These are phyloP conservation scores for Imleria badia DNA, from an alignment of 768 basidiomycete genomes.

Conservation along the genomic window DNA sequence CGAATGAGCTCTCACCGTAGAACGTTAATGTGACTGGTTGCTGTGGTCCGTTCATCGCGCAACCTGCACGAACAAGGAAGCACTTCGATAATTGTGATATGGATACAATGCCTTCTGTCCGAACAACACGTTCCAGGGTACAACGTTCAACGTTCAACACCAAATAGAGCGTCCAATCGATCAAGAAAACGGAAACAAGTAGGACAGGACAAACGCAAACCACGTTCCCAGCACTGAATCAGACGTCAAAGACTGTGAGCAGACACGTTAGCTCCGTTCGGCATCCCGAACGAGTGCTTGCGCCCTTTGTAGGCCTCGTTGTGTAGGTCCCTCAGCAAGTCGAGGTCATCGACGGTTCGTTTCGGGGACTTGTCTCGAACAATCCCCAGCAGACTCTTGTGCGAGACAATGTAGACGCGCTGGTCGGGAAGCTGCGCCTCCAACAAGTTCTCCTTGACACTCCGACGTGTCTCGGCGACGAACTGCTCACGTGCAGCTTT, in stretches of 20 bases:
- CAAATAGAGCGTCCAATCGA: background rate
- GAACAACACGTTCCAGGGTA: background rate
- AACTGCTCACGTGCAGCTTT: conserved; percentile 28
- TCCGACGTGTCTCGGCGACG: conserved; percentile 26
- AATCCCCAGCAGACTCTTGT: conserved; percentile 22
- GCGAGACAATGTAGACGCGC: conserved; percentile 31
- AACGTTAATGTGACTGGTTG: too few relatives aligned
- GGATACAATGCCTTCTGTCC: background rate
- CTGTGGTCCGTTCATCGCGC: too few relatives aligned
- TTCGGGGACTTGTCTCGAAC: conserved; percentile 24
- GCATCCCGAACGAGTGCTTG: conserved; percentile 4
- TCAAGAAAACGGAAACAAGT: background rate
- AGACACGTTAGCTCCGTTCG: conserved; percentile 1
- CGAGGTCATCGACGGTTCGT: conserved; percentile 28
- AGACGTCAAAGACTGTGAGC: conserved; percentile 13
- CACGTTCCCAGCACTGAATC: background rate
- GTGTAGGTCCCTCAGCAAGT: conserved; percentile 25
- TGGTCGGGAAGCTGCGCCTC: conserved; percentile 28
- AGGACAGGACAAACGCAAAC: background rate
- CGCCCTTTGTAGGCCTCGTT: conserved; percentile 13
- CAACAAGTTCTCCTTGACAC: conserved; percentile 24
- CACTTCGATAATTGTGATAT: background rate
- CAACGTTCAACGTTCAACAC: background rate
- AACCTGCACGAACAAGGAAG: background rate
- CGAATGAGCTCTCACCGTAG: too few relatives aligned